Evolutionary conservation across 352 stramenopile species (phyloP), one percentile per base, ranked within the genome.

Genomic region (Pythium biforme): DNA sequence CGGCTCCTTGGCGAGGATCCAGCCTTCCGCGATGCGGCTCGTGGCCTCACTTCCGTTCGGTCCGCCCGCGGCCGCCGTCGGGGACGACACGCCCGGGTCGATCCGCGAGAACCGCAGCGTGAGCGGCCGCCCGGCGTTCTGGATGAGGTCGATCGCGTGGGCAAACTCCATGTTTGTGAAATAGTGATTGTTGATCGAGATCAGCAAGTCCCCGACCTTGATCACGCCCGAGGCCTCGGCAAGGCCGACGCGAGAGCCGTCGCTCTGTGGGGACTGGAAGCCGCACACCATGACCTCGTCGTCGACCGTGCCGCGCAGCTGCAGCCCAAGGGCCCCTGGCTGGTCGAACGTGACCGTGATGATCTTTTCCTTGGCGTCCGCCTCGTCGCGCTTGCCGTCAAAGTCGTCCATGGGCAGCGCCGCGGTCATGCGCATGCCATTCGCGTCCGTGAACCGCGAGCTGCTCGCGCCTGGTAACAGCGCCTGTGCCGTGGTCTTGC

Each of bases 211-310:
- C 8, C 87, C 87, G 17, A 92, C 73, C 20, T 74, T 80, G 73
- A 96, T 92, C 12, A 86, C 83, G 14, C 85, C 83, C 1, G 82
- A 89, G 22, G 83, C 70, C 66, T 91, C 81, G 7, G 81, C 83
- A 39, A 83, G 70, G 1, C 81, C 76, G 19, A 76, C 68, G 7
- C 68, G 66, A 2, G 33, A 20, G 14, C 72, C 70, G 19, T 64
- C 39, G 40, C 54, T 37, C n/a, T 52, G 62, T 4, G 66, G 62
- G 22, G 86, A 65, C 55, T 89, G 72, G 68, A 96, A 94, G 7
- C 87, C 87, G 31, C 83, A 92, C 4, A 96, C 84, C 82, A 96
- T 92, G 58, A 96, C 85, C 63, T 94, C 86, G 60, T 93, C 87
- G 56, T 96, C 87, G 22, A 96, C 86, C 1, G 87, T 96, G 43